phyloP scores from a whole-genome alignment of 1,139 yeast genomes.

The Yamadazyma siamensis region DNA sequence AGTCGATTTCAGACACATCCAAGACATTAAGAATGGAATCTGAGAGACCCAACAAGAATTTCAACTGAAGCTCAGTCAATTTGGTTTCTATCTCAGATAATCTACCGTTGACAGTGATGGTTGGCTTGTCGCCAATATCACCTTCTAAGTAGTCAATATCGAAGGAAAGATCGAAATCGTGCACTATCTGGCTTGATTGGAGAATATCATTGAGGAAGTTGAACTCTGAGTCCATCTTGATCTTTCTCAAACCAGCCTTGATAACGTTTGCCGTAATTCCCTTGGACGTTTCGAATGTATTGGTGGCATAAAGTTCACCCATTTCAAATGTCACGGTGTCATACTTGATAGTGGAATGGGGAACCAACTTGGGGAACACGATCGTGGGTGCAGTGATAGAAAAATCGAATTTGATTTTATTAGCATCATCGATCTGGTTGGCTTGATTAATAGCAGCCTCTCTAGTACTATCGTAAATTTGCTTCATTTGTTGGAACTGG shows the following conservation, averaged over 20 bases:
- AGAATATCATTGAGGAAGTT: slow-evolving; percentile 39
- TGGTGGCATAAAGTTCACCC: slow-evolving; percentile 79
- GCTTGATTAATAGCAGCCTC: slow-evolving; percentile 76
- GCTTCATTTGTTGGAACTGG: slow-evolving; percentile 83
- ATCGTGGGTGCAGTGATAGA: slow-evolving; percentile 77
- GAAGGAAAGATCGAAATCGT: slow-evolving; percentile 64
- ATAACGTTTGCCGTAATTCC: slow-evolving; percentile 42
- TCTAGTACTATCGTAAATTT: slow-evolving; percentile 80
- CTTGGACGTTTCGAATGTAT: slow-evolving; percentile 41
- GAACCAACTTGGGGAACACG: slow-evolving; percentile 64
- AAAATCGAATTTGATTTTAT: slow-evolving; percentile 67
- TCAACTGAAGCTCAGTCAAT: slow-evolving; percentile 75
- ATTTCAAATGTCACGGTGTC: slow-evolving; percentile 70
- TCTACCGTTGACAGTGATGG: slow-evolving; percentile 53
- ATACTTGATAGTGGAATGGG: slow-evolving; percentile 37
- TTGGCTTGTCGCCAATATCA: slow-evolving; percentile 40
- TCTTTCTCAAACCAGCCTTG: slow-evolving; percentile 67
- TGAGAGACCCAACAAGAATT: slow-evolving; percentile 53
- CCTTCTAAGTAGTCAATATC: slow-evolving; percentile 55
- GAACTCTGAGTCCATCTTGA: slow-evolving; percentile 61
- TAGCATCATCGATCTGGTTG: slow-evolving; percentile 58
- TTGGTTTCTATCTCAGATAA: slow-evolving; percentile 65
- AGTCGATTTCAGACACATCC: slow-evolving; percentile 31
- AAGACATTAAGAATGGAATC: slow-evolving; percentile 56
- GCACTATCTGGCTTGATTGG: slow-evolving; percentile 66